These are phyloP conservation scores for Penicillium sp. DNA, from an alignment of 2,329 filamentous ascomycete genomes.

Conservation along the genomic window DNA sequence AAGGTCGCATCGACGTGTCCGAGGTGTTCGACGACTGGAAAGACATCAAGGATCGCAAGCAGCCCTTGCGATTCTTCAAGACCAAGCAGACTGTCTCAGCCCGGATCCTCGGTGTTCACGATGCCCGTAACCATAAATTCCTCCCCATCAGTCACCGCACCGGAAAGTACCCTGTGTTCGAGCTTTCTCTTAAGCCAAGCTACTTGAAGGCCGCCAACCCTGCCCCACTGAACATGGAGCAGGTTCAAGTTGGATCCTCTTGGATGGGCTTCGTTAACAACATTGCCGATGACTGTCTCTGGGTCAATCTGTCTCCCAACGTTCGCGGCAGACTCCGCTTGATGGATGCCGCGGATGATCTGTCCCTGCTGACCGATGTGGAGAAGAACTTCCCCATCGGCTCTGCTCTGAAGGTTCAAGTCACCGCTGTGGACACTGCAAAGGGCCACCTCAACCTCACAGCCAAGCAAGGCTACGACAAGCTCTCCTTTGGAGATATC, in stretches of 20 bases:
- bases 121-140: constrained; percentile 85
- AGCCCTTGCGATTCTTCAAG: constrained; percentile 71
- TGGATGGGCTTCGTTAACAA: constrained; percentile 91
- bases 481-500: constrained; percentile 66
- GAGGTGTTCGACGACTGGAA: constrained; percentile 87
- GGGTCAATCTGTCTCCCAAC: constrained; percentile 86
- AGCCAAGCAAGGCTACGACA: constrained; percentile 62
- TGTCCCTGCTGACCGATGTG: constrained; percentile 72
- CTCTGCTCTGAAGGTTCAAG: constrained; percentile 77
- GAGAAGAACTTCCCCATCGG: constrained; percentile 80
- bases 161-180: constrained; percentile 73
- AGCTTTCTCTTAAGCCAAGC: constrained; percentile 76
- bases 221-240: constrained; percentile 65
- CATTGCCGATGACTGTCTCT: constrained; percentile 70
- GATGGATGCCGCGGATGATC: constrained; percentile 82
- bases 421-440: constrained; percentile 67
- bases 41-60: constrained; percentile 76
- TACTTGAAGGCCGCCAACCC: constrained; percentile 52
- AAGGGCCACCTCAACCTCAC: constrained; percentile 79
- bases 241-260: constrained; percentile 66
- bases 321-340: constrained; percentile 78
- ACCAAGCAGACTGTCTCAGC: constrained; percentile 68
- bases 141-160: constrained; percentile 84
- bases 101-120: constrained; percentile 79
- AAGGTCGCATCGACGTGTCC: constrained; percentile 89